Percentiles rank a stretch among this genome's conserved stretches.
These are phyloP conservation scores for Calonectria multiphialidica DNA, from an alignment of 2,329 filamentous ascomycete genomes.

Conservation along the genomic window DNA sequence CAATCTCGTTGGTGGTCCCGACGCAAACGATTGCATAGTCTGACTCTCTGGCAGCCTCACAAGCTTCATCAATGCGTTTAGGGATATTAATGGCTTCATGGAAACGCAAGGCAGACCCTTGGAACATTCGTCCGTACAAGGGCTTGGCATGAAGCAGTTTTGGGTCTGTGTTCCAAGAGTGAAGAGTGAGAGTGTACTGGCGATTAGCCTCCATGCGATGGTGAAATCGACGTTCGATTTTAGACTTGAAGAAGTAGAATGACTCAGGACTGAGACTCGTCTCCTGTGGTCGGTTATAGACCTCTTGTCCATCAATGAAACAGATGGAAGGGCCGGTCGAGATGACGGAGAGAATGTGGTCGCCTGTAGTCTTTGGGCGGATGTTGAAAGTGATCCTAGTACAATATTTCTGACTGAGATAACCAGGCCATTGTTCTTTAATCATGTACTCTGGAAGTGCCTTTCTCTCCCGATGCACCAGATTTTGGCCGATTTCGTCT, in stretches of 20 bases:
- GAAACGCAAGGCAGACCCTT: conserved; percentile 23
- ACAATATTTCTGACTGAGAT: conserved; percentile 16
- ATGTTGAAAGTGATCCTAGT: conserved; percentile 23
- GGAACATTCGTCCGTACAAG: conserved; percentile 24
- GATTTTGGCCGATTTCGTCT: conserved; percentile 16
- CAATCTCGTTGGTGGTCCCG: conserved; percentile 67
- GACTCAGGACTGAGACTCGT: conserved; percentile 6
- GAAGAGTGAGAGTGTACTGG: not conserved
- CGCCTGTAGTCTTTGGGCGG: conserved; percentile 5
- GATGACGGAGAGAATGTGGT: conserved; percentile 24
- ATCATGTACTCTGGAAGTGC: conserved; percentile 29
- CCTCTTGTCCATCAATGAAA: conserved; percentile 10
- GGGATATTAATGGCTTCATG: conserved; percentile 15
- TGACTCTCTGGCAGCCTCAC: not conserved
- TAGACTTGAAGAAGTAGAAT: conserved; percentile 19
- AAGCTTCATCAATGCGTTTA: not conserved
- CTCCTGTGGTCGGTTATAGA: not conserved
- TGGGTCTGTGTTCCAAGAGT: conserved; percentile 26
- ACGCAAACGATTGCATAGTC: conserved; percentile 18
- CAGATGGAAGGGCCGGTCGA: conserved; percentile 19
- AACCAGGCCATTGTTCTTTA: conserved; percentile 28
- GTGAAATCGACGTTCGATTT: conserved; percentile 16
- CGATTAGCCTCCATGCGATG: not conserved
- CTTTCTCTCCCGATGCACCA: conserved; percentile 8
- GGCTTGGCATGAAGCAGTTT: conserved; percentile 11